Evolutionary conservation across 257 asterid species (phyloP), one percentile per base, ranked within the genome.

Genomic region (Solanum peruvianum): DNA sequence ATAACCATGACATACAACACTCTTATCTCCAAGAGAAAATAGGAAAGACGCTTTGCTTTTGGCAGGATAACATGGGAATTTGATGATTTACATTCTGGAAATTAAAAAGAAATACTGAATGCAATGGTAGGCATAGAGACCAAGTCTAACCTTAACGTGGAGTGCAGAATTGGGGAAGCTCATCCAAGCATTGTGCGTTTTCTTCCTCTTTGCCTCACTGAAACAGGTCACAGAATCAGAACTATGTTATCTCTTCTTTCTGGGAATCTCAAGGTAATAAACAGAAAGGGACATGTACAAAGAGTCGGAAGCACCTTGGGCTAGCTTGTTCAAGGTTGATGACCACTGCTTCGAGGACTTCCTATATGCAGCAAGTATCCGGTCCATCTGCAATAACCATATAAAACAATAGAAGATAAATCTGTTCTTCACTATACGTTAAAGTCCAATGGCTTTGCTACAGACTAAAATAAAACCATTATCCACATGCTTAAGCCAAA

Each of bases 281-380:
- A 20, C 66, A 58, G 5, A 58, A 58, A 58, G 25, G 5, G 25
- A 58, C 25, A 2, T 58, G 66, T 58, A 58, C 66, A 58, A 56
- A 58, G 66, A 58, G 66, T 58, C 25, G 25, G 66, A 2, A 58
- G 66, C 66, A 20, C 66, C 98, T 89, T 95, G 97, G 33, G 98
- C 98, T 87, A 96, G 93, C 92, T 91, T 96, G 92, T 96, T 94
- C 88, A 91, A 91, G 86, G 98, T 95, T 44, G 98, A 92, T 21
- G 90, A 96, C 98, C 99, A 95, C 91, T 95, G 99, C 91, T 92
- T 96, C 62, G 99, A 96, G 90, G 98, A 96, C 89, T 94, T 95
- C 91, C 91, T 96, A 91, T 96, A 96, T 47, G 98, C 96, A 86
- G 94, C 93, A 88, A 96, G 98, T 86, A 95, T 94, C 82, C 77